Evolutionary conservation across 2,329 filamentous ascomycete genomes (phyloP).

Genomic region (Scedosporium minutisporum): DNA sequence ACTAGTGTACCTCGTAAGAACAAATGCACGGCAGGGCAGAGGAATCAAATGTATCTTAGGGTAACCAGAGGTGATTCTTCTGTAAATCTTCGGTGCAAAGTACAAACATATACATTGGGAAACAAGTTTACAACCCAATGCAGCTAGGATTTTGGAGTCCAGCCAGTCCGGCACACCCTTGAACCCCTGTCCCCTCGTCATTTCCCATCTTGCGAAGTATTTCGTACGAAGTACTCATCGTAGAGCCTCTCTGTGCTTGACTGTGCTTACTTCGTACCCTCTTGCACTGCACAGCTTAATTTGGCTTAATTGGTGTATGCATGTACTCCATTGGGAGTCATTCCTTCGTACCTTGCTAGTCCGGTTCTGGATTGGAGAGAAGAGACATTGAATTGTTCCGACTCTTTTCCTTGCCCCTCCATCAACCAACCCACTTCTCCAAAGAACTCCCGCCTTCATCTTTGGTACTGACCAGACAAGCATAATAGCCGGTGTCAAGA

Average conservation of each 20-base stretch:
- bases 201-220: not conserved
- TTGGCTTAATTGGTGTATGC: no score
- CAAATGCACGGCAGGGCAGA: not conserved
- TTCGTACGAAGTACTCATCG: not conserved
- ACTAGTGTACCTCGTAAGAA: not conserved
- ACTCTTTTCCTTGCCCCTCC: not conserved
- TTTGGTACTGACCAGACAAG: not conserved
- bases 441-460: no score
- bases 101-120: no score
- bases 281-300: no score
- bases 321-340: no score
- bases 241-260: no score
- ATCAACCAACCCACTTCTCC: no score
- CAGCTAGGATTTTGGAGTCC: not conserved
- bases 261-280: no score
- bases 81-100: no score
- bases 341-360: no score
- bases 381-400: not conserved
- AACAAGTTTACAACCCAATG: not conserved
- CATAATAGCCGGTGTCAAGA: not conserved
- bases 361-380: no score
- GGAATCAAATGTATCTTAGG: not conserved
- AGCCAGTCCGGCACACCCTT: not conserved
- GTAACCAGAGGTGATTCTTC: not conserved
- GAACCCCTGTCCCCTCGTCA: not conserved